These are phyloP conservation scores for Saitoella complicata DNA, from an alignment of 805 yeast genomes.

Conservation along the genomic window DNA sequence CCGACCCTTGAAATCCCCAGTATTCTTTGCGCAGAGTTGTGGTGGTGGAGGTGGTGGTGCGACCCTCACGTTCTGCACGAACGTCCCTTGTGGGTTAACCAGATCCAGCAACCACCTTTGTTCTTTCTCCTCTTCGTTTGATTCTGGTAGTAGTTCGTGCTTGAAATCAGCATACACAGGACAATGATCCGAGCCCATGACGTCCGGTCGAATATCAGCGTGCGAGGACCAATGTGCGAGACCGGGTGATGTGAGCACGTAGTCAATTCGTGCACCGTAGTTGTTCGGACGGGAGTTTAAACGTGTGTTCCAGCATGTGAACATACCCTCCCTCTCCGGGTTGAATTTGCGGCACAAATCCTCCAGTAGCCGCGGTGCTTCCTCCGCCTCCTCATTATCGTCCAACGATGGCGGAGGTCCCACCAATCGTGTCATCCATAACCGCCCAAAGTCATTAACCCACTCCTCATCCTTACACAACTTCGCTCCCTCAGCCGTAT, in stretches of 20 bases:
- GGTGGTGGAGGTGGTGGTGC: conserved; percentile 2
- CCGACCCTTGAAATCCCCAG: conserved; percentile 9
- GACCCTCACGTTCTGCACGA: conserved; percentile 2
- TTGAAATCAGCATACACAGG: conserved; percentile 65
- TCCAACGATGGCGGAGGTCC: neutral
- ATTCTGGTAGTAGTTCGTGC: neutral
- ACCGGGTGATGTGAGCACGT: conserved; percentile 36
- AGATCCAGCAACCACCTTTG: neutral
- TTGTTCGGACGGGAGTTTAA: conserved; percentile 63
- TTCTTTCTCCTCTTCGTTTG: neutral
- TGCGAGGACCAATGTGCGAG: conserved; percentile 26
- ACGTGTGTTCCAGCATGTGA: conserved; percentile 84
- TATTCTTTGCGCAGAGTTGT: conserved; percentile 6
- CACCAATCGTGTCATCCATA: too few relatives aligned
- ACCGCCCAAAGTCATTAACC: neutral
- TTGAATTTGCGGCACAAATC: conserved; percentile 30
- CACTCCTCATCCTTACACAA: conserved; percentile 5
- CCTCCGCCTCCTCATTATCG: neutral
- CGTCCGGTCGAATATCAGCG: conserved; percentile 44
- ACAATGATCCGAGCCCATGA: conserved; percentile 88
- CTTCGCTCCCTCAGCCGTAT: conserved; percentile 44
- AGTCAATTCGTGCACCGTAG: conserved; percentile 59
- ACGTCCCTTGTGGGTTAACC: neutral
- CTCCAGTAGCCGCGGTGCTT: conserved; percentile 2
- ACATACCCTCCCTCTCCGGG: conserved; percentile 46